Base-by-base conservation (phyloP, 306 rosid species). In the Quercus wislizeni region DNA sequence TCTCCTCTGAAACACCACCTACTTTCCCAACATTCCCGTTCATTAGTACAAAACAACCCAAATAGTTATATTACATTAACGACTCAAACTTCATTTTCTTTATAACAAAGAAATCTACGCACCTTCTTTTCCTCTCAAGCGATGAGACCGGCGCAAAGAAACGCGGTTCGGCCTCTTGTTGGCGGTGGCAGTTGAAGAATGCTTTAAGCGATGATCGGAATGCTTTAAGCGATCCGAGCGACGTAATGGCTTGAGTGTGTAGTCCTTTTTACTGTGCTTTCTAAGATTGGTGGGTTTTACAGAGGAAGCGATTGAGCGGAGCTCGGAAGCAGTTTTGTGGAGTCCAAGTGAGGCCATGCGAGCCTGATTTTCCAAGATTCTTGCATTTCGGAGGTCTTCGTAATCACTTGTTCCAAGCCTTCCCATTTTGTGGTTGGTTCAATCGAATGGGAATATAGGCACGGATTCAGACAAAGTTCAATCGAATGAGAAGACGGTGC, bases 321-420 rank as follows among this genome's bases (percentile, higher is more conserved):
- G 92, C 55, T 90, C 81, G 17, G 90, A 83, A 55, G 77, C 49
- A 2, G 84, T 78, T 14, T 83, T 88, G 19, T 74, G 76, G 81
- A 90, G 38, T 30, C 93, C 93, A 5, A 90, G 67, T 18, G 90
- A 88, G 7, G 84, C 85, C 81, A 92, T 85, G 6, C 92, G 86
- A 84, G 85, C 87, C 89, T 92, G 81, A 74, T 92, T 92, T 83
- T 92, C 84, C 73, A 82, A 74, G 65, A 92, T 70, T 55, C 94
- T 92, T 56, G 88, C 89, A 10, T 82, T 85, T 88, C 97, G 81
- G 61, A 84, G 68, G 81, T 79, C 75, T 73, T 88, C 97, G 30
- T 92, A 90, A 30, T 87, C 85, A 23, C 59, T 85, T 7, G 81
- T 71, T 68, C 63, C 75, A 4, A 67, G 74, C 58, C 65, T 87